Evolutionary conservation across 2,329 filamentous ascomycete genomes (phyloP), one percentile per base, ranked within the genome.

Genomic region (Mycosphaerella sp.): DNA sequence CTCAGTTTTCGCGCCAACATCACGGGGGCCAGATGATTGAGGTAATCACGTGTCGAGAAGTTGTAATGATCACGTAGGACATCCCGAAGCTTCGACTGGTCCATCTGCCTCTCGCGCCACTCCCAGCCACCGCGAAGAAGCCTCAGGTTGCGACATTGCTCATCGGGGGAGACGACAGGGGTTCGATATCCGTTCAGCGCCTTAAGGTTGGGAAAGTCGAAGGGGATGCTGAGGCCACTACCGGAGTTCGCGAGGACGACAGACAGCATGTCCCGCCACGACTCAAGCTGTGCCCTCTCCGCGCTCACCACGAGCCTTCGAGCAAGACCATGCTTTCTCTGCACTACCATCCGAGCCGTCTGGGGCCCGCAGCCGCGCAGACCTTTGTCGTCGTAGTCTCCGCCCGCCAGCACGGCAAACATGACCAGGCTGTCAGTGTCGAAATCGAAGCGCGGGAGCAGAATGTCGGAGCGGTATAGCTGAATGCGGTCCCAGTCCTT

Each of bases 371-470:
- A 75, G 2, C 65, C 62, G 11, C 40, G 58, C 6, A 75, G 59
- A 4, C 73, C 73, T 57, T 60, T 62, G 1, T 54, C 56, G 43
- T 72, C 58, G 48, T 75, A 76, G 50, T 76, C 73, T 4, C 73
- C 73, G 6, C 73, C 73, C 21, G 63, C 64, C 1, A 76, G 61
- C 53, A 75, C 65, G 1, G 70, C 72, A 48, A 74, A 73, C 1
- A 74, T 58, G 2, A 75, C 65, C 1, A 75, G 56, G 0, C 67
- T 68, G 36, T 73, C 66, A 3, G 61, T 61, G 48, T 73, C 67
- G 2, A 75, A 49, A 5, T 64, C 59, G 3, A 66, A 56, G 26
- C 62, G 57, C 2, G 61, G 54, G 14, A 62, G 54, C 7, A 74
- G 62, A 0, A 66, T 61, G 2, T 57, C 50, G 1, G 67, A 64